phyloP scores from a whole-genome alignment of 1,284 basidiomycete species.

The Phylloporus sp. region DNA sequence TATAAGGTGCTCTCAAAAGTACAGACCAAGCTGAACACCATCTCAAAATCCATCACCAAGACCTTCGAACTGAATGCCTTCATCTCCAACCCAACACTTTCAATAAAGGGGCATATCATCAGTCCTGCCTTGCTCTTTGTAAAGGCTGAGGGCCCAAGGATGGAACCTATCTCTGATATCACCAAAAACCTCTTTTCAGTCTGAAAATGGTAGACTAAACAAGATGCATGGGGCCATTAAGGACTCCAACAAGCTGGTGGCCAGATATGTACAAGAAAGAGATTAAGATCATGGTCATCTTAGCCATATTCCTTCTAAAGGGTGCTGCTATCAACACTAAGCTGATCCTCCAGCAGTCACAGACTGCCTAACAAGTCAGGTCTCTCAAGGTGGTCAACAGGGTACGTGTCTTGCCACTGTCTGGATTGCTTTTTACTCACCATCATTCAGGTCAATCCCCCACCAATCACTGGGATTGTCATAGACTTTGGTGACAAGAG shows the following conservation, averaged over 20 bases:
- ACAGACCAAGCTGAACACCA: constrained; percentile 76
- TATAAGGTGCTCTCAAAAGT: constrained; percentile 76
- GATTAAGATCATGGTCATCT: constrained; percentile 88
- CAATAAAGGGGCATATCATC: constrained; percentile 72
- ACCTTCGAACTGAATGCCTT: constrained; percentile 71
- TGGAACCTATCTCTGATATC: constrained; percentile 78
- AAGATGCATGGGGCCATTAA: constrained; percentile 89
- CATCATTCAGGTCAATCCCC: constrained; percentile 76
- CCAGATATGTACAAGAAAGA: constrained; percentile 86
- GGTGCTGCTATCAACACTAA: constrained; percentile 79
- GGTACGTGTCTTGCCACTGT: constrained; percentile 45
- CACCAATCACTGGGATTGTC: constrained; percentile 86
- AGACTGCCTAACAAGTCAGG: constrained; percentile 88
- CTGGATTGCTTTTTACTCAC: constrained; percentile 8
- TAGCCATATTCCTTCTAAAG: constrained; percentile 78
- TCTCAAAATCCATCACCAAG: constrained; percentile 69
- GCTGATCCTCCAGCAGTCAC: constrained; percentile 81
- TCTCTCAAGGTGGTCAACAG: constrained; percentile 87
- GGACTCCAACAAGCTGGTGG: constrained; percentile 90
- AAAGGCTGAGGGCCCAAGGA: constrained; percentile 65
- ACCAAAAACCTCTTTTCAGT: constrained; percentile 94
- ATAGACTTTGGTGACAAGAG: constrained; percentile 99
- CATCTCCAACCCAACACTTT: constrained; percentile 89
- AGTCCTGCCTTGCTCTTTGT: constrained; percentile 75
- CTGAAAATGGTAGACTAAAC: constrained; percentile 90